phyloP scores from a whole-genome alignment of 2,329 filamentous ascomycete genomes.

The Fusarium secorum region DNA sequence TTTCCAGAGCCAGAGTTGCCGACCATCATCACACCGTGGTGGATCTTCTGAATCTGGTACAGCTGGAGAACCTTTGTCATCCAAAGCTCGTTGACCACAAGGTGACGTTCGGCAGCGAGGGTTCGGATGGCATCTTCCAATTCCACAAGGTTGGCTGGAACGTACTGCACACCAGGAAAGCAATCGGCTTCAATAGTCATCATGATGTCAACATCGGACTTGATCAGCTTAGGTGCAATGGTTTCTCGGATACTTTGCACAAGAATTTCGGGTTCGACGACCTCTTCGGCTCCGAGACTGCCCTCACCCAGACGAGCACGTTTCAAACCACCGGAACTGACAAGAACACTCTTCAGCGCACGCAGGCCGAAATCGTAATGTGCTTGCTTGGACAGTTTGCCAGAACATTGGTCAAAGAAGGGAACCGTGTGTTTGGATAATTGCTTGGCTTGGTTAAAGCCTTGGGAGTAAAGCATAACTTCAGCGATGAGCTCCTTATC shows the following conservation, averaged over 20 bases:
- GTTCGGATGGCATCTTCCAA: conserved; percentile 83
- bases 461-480: conserved; percentile 99
- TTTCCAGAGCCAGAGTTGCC: conserved; percentile 98
- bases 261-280: conserved; percentile 95
- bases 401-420: conserved; percentile 93
- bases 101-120: conserved; percentile 83
- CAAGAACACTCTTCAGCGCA: conserved; percentile 96
- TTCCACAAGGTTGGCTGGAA: conserved; percentile 83
- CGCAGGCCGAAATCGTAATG: conserved; percentile 99
- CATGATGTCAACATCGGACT: conserved; percentile 90
- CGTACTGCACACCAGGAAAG: conserved; percentile 93
- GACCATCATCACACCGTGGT: conserved; percentile 99
- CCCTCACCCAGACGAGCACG: conserved; percentile 75
- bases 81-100: conserved; percentile 93
- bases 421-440: conserved; percentile 96
- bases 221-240: conserved; percentile 96
- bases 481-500: conserved; percentile 99
- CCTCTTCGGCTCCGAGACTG: conserved; percentile 69
- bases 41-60: conserved; percentile 96
- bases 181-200: conserved; percentile 80
- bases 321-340: conserved; percentile 96
- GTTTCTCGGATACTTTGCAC: conserved; percentile 98
- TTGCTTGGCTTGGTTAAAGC: conserved; percentile 94
- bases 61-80: conserved; percentile 97
- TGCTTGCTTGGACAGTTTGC: conserved; percentile 88